Percentiles rank a stretch among this genome's conserved stretches.
Conservation (phyloP, 1,284 basidiomycete species). For the Trichosporon sp. region DNA sequence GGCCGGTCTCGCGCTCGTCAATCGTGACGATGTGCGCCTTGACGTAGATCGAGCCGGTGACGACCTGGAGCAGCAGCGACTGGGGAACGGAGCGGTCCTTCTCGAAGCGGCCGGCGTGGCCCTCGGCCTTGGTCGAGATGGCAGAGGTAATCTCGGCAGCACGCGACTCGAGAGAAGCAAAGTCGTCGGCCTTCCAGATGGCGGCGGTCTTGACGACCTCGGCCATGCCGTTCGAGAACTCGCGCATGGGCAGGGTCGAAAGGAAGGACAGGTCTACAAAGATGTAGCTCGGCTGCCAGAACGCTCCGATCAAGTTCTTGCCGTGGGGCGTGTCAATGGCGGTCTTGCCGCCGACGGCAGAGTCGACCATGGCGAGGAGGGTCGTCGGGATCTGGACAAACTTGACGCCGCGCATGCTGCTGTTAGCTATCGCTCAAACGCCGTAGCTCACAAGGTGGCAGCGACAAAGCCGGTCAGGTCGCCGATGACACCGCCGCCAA, state of each 20-base stretch:
- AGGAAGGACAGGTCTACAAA: constrained; percentile 97
- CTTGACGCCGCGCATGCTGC: constrained; percentile 78
- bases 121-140: constrained; percentile 55
- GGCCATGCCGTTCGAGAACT: constrained; percentile 98
- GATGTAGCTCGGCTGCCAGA: constrained; percentile 96
- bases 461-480: constrained; percentile 95
- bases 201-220: constrained; percentile 98
- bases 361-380: constrained; percentile 97
- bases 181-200: constrained; percentile 87
- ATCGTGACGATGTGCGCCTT: constrained; percentile 93
- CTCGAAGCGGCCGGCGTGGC: constrained; percentile 64
- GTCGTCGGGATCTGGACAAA: constrained; percentile 97
- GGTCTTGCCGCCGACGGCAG: constrained; percentile 94
- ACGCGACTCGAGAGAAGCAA: constrained; percentile 75
- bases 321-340: constrained; percentile 95
- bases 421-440: constrained; percentile 6
- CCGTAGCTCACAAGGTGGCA: constrained; percentile 78
- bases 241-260: constrained; percentile 83
- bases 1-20: constrained; percentile 89
- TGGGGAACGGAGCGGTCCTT: constrained; percentile 66
- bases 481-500: constrained; percentile 95
- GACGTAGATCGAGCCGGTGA: constrained; percentile 80
- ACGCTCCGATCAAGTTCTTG: constrained; percentile 97
- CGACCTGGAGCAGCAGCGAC: constrained; percentile 66
- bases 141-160: constrained; percentile 78